These are phyloP conservation scores for Gossypium arboreum DNA, from an alignment of 345 rosid species.

Conservation along the genomic window DNA sequence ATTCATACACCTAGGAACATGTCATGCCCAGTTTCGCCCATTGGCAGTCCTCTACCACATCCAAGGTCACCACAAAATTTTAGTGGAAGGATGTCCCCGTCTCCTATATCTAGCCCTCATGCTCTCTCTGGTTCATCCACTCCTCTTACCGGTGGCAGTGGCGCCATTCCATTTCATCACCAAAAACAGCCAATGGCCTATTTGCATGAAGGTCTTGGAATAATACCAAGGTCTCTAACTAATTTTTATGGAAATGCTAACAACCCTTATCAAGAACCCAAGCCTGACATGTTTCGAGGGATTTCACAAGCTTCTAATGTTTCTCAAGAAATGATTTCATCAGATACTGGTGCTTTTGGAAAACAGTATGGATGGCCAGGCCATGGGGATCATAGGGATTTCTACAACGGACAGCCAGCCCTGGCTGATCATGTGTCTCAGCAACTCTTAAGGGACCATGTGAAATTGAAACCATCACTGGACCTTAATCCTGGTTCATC, in stretches of 20 bases:
- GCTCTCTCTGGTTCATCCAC: constrained; percentile 62
- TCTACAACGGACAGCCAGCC: constrained; percentile 43
- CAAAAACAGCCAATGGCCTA: constrained; percentile 42
- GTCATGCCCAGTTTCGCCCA: constrained; percentile 62
- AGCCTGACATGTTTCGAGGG: constrained; percentile 45
- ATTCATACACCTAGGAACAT: constrained; percentile 43
- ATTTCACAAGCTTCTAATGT: constrained; percentile 45
- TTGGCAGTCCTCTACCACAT: constrained; percentile 56
- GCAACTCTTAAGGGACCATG: constrained; percentile 58
- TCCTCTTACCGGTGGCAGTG: constrained; percentile 52
- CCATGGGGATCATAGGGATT: constrained; percentile 26
- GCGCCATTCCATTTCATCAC: constrained; percentile 58
- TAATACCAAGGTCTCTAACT: constrained; percentile 38
- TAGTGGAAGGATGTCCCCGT: constrained; percentile 59
- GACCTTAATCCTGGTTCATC: constrained; percentile 46
- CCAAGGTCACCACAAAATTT: constrained; percentile 50
- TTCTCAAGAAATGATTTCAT: constrained; percentile 45
- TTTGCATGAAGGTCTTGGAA: constrained; percentile 49
- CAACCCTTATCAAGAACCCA: constrained; percentile 45
- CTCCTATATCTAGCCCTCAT: constrained; percentile 65
- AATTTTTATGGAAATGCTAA: constrained; percentile 33
- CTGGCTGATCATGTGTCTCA: constrained; percentile 63
- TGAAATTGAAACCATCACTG: constrained; percentile 45
- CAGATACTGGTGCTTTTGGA: constrained; percentile 36
- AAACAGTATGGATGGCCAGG: constrained; percentile 34